Base-by-base conservation (phyloP, 1,284 basidiomycete species). In the Apiotrichum sp. region DNA sequence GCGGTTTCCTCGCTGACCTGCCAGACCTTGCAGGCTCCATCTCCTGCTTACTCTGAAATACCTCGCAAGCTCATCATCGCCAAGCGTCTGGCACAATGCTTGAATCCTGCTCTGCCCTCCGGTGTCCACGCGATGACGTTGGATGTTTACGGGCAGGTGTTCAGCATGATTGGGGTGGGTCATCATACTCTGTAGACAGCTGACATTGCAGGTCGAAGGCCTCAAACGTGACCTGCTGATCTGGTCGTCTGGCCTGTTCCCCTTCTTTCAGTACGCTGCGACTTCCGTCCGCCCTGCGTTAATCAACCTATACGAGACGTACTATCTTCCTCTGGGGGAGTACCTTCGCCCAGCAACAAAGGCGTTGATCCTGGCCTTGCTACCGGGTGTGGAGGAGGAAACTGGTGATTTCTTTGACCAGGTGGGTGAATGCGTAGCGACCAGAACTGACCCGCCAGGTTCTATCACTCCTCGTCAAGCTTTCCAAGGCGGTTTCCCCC, bases 241-340 rank as follows among this genome's bases (percentile, higher is more conserved):
- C 14, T 99, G 96, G 96, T 92, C 92, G 0, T 88, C 91, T 4
- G 96, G 96, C 3, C 76, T 99, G 8, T 95, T 99, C 68, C 96
- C 96, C 0, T 98, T 98, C 82, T 98, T 98, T 71, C 92, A 97
- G 74, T 97, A 92, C 75, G 93, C 96, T 5, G 87, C 93, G 13
- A 98, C 93, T 6, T 93, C 91, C 22, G 92, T 95, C 56, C 89
- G 93, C 84, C 92, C 92, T 1, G 82, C 86, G 9, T 79, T 97
- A 1, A 81, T 97, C 48, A 88, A 86, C 64, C 81, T 97, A 10
- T 96, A 90, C 67, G 89, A 95, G 65, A 87, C 84, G 2, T 85
- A 90, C 77, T 98, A 96, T 73, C 78, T 98, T 4, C 92, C 95
- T 0, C 78, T 99, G 7, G 85, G 89, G 74, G 79, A 79, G 14